These are phyloP conservation scores for Aquanectria penicillioides DNA, from an alignment of 2,329 filamentous ascomycete species.

Conservation along the genomic window DNA sequence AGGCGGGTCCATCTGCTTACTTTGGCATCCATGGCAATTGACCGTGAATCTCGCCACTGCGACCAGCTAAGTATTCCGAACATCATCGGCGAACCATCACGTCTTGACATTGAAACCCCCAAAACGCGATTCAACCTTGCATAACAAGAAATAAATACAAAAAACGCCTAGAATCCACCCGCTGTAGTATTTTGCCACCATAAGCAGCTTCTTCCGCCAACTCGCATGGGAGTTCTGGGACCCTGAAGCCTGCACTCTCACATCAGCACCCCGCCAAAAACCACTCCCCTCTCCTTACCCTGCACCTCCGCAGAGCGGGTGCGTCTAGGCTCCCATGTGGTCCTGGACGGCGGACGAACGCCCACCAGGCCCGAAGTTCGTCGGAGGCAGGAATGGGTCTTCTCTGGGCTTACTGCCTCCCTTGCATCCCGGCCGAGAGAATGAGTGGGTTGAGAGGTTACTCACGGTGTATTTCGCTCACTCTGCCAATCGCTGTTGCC, in stretches of 20 bases:
- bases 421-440: slow-evolving; percentile 5
- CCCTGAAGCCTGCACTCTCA: neutral
- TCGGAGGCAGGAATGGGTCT: no score
- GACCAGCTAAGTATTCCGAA: no score
- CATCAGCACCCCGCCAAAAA: no score
- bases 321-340: slow-evolving; percentile 1
- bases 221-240: neutral
- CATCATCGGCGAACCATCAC: neutral
- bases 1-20: no score
- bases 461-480: neutral
- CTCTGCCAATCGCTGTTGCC: neutral
- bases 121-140: neutral
- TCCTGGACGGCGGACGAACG: neutral
- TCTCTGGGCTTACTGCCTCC: slow-evolving; percentile 5
- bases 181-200: slow-evolving; percentile 4
- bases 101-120: no score
- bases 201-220: slow-evolving; percentile 2
- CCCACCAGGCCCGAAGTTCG: neutral
- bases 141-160: neutral
- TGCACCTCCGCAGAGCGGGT: neutral
- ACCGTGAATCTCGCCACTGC: no score
- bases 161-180: slow-evolving; percentile 5
- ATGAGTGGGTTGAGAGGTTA: neutral
- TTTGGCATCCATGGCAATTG: no score
- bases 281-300: neutral